These are phyloP conservation scores for Parsonsia alboflavescens DNA, from an alignment of 257 asterid genomes.

Conservation along the genomic window DNA sequence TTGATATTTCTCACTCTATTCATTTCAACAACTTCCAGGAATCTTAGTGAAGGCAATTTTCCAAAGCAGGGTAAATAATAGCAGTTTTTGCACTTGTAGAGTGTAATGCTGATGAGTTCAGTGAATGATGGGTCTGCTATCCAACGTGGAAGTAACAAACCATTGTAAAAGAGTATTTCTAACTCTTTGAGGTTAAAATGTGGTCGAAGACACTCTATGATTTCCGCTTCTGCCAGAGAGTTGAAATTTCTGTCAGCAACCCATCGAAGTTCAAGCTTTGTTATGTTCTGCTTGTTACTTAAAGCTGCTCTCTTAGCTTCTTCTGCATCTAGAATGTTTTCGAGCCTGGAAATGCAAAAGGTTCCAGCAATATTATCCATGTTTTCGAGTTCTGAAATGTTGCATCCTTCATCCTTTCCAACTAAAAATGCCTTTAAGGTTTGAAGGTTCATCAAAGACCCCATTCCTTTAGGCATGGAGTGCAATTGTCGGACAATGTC, in stretches of 20 bases:
- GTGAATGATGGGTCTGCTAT: constrained; percentile 35
- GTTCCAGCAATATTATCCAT: constrained; percentile 41
- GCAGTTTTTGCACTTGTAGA: constrained; percentile 39
- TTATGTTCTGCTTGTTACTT: constrained; percentile 23
- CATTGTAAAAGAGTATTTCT: constrained; percentile 25
- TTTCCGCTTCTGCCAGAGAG: constrained; percentile 12
- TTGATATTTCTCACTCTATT: constrained; percentile 24
- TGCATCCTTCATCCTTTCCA: constrained; percentile 35
- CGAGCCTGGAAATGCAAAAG: constrained; percentile 35
- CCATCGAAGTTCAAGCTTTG: constrained; percentile 39
- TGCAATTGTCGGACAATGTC: constrained; percentile 28
- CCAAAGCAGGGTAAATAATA: constrained; percentile 37
- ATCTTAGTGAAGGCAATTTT: constrained; percentile 33
- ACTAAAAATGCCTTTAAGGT: constrained; percentile 40
- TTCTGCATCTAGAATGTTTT: constrained; percentile 31
- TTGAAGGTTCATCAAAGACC: constrained; percentile 34
- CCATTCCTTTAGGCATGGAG: constrained; percentile 41
- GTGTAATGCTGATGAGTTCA: constrained; percentile 28
- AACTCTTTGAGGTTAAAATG: constrained; percentile 36
- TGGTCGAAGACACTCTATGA: constrained; percentile 41
- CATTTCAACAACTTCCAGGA: constrained; percentile 28
- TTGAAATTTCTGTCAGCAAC: constrained; percentile 1
- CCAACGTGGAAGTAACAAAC: constrained; percentile 42
- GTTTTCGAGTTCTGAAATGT: constrained; percentile 32
- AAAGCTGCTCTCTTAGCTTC: constrained; percentile 42